Evolutionary conservation across 169 alveolate species (phyloP).

Genomic region (Blepharisma undulans): DNA sequence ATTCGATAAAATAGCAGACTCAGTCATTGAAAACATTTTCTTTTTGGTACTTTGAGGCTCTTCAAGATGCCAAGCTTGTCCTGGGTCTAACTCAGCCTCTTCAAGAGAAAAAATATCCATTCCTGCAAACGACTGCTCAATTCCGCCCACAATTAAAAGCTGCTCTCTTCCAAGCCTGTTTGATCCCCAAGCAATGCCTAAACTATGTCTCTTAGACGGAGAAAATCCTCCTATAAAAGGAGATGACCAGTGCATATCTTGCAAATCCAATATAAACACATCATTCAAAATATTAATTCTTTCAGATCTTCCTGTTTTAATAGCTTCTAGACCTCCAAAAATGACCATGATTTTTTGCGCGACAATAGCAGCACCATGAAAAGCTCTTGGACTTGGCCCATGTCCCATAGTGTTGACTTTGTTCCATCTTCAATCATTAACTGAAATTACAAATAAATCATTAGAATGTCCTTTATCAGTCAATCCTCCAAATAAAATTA

Average conservation of each 20-base stretch:
- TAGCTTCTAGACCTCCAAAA: slow-evolving; percentile 26
- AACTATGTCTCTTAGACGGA: slow-evolving; percentile 8
- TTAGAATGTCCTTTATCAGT: not conserved
- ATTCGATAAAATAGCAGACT: not conserved
- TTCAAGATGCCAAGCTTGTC: not conserved
- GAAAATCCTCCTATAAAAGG: slow-evolving; percentile 21
- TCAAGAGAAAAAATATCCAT: slow-evolving; percentile 20
- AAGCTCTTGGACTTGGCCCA: slow-evolving; percentile 42
- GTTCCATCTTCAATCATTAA: not conserved
- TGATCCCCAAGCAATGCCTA: slow-evolving; percentile 14
- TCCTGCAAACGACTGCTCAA: slow-evolving; percentile 2
- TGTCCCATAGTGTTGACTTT: not conserved
- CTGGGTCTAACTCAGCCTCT: not conserved
- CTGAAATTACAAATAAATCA: not conserved
- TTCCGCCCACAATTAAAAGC: slow-evolving; percentile 30
- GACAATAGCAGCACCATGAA: not conserved
- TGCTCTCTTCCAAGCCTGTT: not conserved
- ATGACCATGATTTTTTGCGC: not conserved
- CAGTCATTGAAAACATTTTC: not conserved
- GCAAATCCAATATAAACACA: slow-evolving; percentile 2
- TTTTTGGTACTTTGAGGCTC: not conserved
- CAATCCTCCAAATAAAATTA: slow-evolving; percentile 25
- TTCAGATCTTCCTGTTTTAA: not conserved
- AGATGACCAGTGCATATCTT: slow-evolving; percentile 18
- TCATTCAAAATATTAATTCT: slow-evolving; percentile 2